Base-by-base conservation (phyloP, 1,284 basidiomycete species). In the Apiotrichum gamsii region DNA sequence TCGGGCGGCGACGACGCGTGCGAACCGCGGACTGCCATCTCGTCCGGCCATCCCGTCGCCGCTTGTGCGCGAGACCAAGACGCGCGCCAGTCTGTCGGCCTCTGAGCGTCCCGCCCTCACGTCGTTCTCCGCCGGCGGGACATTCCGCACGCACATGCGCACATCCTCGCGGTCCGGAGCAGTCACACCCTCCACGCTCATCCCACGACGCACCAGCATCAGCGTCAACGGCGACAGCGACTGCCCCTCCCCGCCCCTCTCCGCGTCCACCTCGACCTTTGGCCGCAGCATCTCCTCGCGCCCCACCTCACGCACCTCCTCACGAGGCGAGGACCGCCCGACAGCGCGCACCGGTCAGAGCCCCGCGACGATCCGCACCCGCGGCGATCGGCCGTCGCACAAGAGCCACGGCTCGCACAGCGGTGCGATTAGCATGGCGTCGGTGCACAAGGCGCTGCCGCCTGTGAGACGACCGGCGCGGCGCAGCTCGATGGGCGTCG, bases 31-130 rank as follows among this genome's bases (percentile, higher is more conserved):
- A 15, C 52, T 73, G 3, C 67, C 71, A 0, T 47, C 54, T 2
- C 54, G 69, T 14, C 65, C 70, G 0, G 61, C 59, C 1, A 72
- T 72, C 24, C 69, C 70, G 8, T 69, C 64, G 3, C 69, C 70
- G 0, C 56, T 72, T 14, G 57, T 60, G 19, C 43, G 46, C 37
- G 29, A 45, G 19, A 39, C 30, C 9, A 32, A 45, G 46, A 40
- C 19, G 8, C 25, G 39, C 3, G 9, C 39, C 19, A 18, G 23
- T 18, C 31, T 42, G 30, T 33, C 40, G 15, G n/a, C 19, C 13
- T 40, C 39, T 11, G 11, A 16, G n/a, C 20, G 39, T 2, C 34
- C 45, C 2, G 32, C 33, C 8, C 32, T 41, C 10, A 15, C 24
- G 18, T 39, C 33, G 6, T 42, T 40, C 5, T 33, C 37, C 11